Base-by-base conservation (phyloP, 306 rosid species). In the Dalbergia cultrata region DNA sequence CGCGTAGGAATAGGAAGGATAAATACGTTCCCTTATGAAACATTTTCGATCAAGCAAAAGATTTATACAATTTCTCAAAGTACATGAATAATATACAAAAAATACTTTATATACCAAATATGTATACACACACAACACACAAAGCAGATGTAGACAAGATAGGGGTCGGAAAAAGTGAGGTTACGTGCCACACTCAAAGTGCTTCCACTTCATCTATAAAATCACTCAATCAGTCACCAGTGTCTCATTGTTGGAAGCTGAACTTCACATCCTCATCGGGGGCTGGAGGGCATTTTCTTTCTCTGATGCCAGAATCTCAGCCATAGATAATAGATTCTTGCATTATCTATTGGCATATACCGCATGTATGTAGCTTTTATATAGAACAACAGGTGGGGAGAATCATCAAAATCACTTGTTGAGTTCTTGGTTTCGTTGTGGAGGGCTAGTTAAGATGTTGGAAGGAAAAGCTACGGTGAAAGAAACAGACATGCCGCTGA, bases 401-500 rank as follows among this genome's bases (percentile, higher is more conserved):
- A 62, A 37, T 22, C 50, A 34, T 22, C 50, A 34, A 10, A 14
- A 63, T 26, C 67, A 45, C 43, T 18, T 68, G 1, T 4, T 37
- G 41, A 26, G 31, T 26, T 26, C 47, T 44, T 59, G 82, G 72
- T 12, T 74, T 81, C 57, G 58, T 49, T 19, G 80, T 65, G 70
- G 33, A 66, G 9, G 9, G 3, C n/a, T 39, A 21, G 44, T 8
- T 18, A 85, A 88, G 61, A 94, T 94, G 98, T 74, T 92, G 94
- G 98, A 94, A 87, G 98, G 97, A 53, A 92, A 90, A 75, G 94
- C 75, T 81, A 54, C 3, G 67, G 60, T 94, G 37, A 87, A 88
- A 85, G 93, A 94, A 85, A 83, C 94, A 33, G 94, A 94, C 81
- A 94, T 94, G 97, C 76, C 90, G 0, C 75, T 75, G 52, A 90